phyloP scores from a whole-genome alignment of 805 yeast genomes.

The Myxozyma vanderwaltii region DNA sequence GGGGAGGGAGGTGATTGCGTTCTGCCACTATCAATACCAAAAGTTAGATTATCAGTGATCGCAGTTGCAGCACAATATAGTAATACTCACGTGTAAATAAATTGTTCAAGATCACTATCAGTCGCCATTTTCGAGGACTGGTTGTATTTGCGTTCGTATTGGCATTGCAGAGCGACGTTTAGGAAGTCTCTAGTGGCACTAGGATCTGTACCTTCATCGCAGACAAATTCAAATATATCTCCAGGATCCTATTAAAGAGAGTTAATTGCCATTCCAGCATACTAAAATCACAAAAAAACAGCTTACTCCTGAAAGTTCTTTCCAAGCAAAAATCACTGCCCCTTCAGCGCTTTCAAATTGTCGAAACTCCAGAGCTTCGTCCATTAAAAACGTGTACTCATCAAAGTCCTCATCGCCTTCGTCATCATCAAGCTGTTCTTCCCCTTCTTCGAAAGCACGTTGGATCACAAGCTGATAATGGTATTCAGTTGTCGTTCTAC shows the following conservation, averaged over 20 bases:
- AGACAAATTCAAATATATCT: conserved; percentile 77
- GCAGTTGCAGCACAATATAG: background rate
- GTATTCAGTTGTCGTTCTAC: conserved; percentile 65
- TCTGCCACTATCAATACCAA: background rate
- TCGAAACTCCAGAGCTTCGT: conserved; percentile 59
- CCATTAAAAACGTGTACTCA: conserved; percentile 72
- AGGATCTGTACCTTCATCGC: conserved; percentile 53
- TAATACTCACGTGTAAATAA: conserved; percentile 40
- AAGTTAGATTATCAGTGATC: background rate
- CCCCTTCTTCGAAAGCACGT: conserved; percentile 70
- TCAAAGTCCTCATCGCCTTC: conserved; percentile 52
- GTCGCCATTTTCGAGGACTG: conserved; percentile 46
- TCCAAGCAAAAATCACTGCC: conserved; percentile 69
- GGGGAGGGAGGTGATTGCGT: conserved; percentile 30
- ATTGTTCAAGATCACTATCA: conserved; percentile 57
- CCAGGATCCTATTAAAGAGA: conserved; percentile 56
- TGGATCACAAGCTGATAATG: conserved; percentile 71
- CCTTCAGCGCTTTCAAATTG: conserved; percentile 57
- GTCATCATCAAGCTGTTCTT: conserved; percentile 52
- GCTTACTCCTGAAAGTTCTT: conserved; percentile 65
- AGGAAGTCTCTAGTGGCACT: conserved; percentile 66
- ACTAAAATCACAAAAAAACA: background rate
- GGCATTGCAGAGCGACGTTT: conserved; percentile 62
- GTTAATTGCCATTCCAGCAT: background rate
- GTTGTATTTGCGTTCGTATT: conserved; percentile 73